Evolutionary conservation across 1,284 basidiomycete species (phyloP), one percentile per base, ranked within the genome.

Genomic region (Tilletia horrida): DNA sequence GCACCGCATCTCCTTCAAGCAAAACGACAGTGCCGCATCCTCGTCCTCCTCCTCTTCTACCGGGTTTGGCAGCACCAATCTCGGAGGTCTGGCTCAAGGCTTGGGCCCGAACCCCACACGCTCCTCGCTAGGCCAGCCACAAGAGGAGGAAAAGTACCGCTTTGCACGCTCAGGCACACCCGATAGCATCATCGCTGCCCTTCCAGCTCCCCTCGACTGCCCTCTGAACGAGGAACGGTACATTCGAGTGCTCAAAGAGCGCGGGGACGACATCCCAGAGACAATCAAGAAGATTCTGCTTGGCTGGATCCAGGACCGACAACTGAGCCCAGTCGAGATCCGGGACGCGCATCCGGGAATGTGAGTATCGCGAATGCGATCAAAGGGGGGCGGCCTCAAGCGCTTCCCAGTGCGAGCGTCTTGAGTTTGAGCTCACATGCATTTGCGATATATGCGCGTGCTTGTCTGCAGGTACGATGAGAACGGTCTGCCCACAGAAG

Each of bases 271-370:
- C 2, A 65, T 71, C 47, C 64, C 67, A 0, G 65, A 66, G 29
- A 52, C 61, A 13, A 61, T 74, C 1, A 69, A 71, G 44, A 67
- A 68, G n/a, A 52, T 69, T 0, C 70, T 79, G 14, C 43, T 73
- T 62, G 69, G 69, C 21, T 76, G 70, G 71, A 72, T 78, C 29
- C 29, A 65, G 64, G 78, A 78, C 61, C 73, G 78, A 6, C 57
- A 69, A 50, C 63, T 67, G 13, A 72, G 71, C n/a, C 75, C 79
- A 1, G 72, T 79, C 21, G 79, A 80, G 67, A 79, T 78, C 45
- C 72, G 78, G 43, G 66, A 64, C 40, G 66, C 63, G 29, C 35
- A 44, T 35, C 45, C 45, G 2, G 62, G 40, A 18, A 50, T 64
- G 45, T 52, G 50, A 52, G 50, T 42, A 6, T 55, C 3, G 59